Conservation (phyloP, 768 basidiomycete genomes). For the Floccularia luteovirens region DNA sequence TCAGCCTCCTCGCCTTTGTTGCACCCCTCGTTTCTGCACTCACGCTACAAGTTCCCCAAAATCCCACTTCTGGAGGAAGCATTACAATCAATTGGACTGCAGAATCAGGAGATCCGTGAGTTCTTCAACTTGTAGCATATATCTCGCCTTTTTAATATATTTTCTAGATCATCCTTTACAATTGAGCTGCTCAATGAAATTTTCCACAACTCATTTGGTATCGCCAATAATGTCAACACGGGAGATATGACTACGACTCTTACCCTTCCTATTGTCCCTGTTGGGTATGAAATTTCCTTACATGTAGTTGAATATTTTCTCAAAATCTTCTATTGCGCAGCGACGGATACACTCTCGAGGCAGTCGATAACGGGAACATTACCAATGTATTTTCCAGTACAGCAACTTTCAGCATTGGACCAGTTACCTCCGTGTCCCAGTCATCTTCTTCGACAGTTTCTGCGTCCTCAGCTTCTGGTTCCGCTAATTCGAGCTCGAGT, state of each 20-base stretch:
- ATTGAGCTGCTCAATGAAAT: conserved; percentile 36
- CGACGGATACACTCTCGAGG: conserved; percentile 37
- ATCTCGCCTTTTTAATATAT: not conserved
- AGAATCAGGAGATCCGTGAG: conserved; percentile 33
- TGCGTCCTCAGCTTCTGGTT: not conserved
- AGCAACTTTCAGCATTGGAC: conserved; percentile 33
- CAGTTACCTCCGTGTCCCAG: conserved; percentile 5
- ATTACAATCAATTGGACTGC: conserved; percentile 43
- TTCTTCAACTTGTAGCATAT: conserved; percentile 1
- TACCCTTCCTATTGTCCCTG: conserved; percentile 37
- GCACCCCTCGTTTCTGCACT: conserved; percentile 43
- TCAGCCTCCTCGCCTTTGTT: conserved; percentile 34
- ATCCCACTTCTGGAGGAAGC: conserved; percentile 19
- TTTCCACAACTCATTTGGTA: conserved; percentile 48
- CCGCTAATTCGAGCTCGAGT: conserved; percentile 1
- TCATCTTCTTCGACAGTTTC: conserved; percentile 2
- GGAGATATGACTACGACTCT: conserved; percentile 23
- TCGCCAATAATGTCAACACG: conserved; percentile 47
- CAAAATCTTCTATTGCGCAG: conserved; percentile 18
- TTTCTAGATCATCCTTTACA: conserved; percentile 22
- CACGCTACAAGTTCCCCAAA: conserved; percentile 26
- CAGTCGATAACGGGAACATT: conserved; percentile 38
- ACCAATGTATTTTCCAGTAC: conserved; percentile 32
- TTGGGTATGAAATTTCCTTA: conserved; percentile 25
- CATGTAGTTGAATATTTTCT: not conserved